Evolutionary conservation across 768 basidiomycete genomes (phyloP).

Genomic region (Pilatotrama ljubarskyi): DNA sequence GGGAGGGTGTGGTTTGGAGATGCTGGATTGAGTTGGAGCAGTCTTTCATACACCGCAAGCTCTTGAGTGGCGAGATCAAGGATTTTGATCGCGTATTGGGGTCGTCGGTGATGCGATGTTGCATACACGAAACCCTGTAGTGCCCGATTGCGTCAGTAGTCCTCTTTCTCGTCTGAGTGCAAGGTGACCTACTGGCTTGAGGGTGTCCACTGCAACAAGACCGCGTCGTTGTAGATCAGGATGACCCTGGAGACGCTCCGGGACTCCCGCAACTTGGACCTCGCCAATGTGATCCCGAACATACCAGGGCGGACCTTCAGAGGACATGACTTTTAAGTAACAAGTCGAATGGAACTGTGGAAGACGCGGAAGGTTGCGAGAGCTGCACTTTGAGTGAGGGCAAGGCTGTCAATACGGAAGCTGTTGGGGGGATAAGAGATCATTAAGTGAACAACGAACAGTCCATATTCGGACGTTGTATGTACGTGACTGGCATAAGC

Average conservation of each 20-base stretch:
- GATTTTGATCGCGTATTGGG: neutral
- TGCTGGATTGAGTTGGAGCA: neutral
- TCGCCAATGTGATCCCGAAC: neutral
- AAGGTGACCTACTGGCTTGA: neutral
- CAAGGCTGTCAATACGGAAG: too few relatives aligned
- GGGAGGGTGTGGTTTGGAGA: neutral
- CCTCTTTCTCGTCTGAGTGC: neutral
- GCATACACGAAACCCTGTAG: neutral
- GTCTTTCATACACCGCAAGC: neutral
- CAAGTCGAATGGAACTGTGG: too few relatives aligned
- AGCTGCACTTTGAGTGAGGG: too few relatives aligned
- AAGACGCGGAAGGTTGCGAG: too few relatives aligned
- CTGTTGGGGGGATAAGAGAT: too few relatives aligned
- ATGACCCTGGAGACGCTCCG: neutral
- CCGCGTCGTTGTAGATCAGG: neutral
- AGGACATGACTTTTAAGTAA: too few relatives aligned
- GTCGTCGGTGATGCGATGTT: neutral
- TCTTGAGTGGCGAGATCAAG: neutral
- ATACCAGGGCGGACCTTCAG: neutral
- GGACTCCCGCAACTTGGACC: neutral
- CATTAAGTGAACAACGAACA: too few relatives aligned
- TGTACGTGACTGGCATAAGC: too few relatives aligned
- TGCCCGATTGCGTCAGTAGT: too few relatives aligned
- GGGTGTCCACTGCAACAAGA: neutral
- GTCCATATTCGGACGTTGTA: too few relatives aligned